Base-by-base conservation (phyloP, 106 monocot genomes). In the Vanilla planifolia region DNA sequence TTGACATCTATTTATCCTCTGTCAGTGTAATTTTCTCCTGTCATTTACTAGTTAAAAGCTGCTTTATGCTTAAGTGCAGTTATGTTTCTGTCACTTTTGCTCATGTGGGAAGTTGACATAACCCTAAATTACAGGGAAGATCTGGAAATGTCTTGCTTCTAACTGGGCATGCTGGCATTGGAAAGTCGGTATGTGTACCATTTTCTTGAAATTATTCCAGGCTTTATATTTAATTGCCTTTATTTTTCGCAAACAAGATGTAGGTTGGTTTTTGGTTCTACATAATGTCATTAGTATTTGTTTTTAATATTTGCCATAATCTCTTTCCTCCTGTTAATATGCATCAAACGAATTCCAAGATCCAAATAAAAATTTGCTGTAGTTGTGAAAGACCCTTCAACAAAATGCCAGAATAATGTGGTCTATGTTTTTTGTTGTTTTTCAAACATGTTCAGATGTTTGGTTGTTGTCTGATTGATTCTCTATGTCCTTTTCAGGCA, bases 181-280 rank as follows among this genome's bases (percentile, higher is more conserved):
- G 93, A 48, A 94, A 94, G 86, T 94, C 93, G 60, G 93, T 89
- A 94, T 51, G 75, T 51, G 21, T 53, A 32, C n/a, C n/a, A n/a
- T n/a, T n/a, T n/a, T n/a, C n/a, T n/a, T n/a, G n/a, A n/a, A n/a
- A n/a, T n/a, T n/a, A n/a, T n/a, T n/a, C n/a, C n/a, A n/a, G n/a
- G n/a, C n/a, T n/a, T n/a, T n/a, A n/a, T n/a, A n/a, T n/a, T n/a
- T n/a, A n/a, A n/a, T n/a, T n/a, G n/a, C n/a, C n/a, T n/a, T n/a
- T n/a, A n/a, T n/a, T n/a, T n/a, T n/a, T n/a, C n/a, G n/a, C n/a
- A n/a, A n/a, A n/a, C n/a, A n/a, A n/a, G n/a, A n/a, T n/a, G n/a
- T n/a, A n/a, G n/a, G n/a, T n/a, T n/a, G n/a, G n/a, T n/a, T n/a
- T n/a, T n/a, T n/a, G n/a, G n/a, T n/a, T n/a, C n/a, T n/a, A n/a